Evolutionary conservation across 176 grass and related monocot species (phyloP), one percentile per base, ranked within the genome.

Genomic region (Triticum dicoccoides): DNA sequence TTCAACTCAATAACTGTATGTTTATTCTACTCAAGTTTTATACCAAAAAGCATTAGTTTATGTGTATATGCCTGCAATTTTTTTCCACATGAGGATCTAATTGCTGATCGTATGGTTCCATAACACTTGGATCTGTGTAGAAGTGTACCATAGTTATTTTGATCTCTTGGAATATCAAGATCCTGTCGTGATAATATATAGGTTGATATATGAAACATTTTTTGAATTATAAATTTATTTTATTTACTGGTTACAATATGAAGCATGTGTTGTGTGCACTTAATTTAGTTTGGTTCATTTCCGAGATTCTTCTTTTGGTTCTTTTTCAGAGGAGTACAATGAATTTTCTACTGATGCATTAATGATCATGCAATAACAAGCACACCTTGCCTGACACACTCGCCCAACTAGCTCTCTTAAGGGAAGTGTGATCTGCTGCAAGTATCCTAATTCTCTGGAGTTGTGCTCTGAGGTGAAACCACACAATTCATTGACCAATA

Each of bases 1-100:
- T 95, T 79, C 84, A 92, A 80, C 47, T 92, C 54, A 84, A 42
- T 68, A 84, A 86, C 33, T 20, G 96, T 98, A 93, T 76, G 90
- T 89, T 84, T 78, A 80, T 72, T 61, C 81, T 76, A 38, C 84
- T 69, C 59, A 27, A 66, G 38, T 73, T 73, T 78, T 70, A 75
- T 70, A 38, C 21, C 23, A 9, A 41, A 81, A 33, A 30, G 61
- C 12, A 64, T 66, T 59, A 82, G 10, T 76, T 73, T 65, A 54
- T 62, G 8, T 56, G 11, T 41, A 61, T 24, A 39, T 62, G 9
- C 29, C 49, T 18, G 25, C 30, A 70, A 11, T 5, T 75, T 74
- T 34, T 51, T 75, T 45, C 56, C 6, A 84, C 5, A 65, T 11
- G 11, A 58, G 14, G 61, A 37, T 71, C 37, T 33, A 34, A 30